These are phyloP conservation scores for Coniochaeta sp. DNA, from an alignment of 2,329 filamentous ascomycete species.

Conservation along the genomic window DNA sequence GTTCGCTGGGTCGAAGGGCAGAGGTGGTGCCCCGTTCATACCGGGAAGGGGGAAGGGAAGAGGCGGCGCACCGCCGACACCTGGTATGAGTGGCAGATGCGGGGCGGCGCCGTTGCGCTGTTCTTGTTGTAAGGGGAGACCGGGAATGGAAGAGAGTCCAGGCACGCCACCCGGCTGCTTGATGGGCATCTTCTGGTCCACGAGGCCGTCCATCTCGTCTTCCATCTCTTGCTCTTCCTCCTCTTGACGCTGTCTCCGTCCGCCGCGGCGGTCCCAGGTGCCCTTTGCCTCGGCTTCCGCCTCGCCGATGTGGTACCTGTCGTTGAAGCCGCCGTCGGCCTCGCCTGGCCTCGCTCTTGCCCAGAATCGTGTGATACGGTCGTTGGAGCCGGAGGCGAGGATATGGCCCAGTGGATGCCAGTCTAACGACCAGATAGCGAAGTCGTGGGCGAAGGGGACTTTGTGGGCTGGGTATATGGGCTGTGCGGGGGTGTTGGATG, in stretches of 20 bases:
- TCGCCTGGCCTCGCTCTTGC: constrained; percentile 85
- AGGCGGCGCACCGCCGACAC: constrained; percentile 39
- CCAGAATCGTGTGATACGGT: constrained; percentile 96
- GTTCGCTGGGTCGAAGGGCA: constrained; percentile 49
- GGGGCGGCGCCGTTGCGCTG: constrained; percentile 18
- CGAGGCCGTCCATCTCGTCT: constrained; percentile 85
- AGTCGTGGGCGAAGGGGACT: constrained; percentile 82
- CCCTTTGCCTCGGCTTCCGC: constrained; percentile 88
- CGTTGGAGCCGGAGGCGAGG: constrained; percentile 90
- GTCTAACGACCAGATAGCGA: constrained; percentile 94
- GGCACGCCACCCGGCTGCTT: constrained; percentile 47
- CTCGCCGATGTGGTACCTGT: constrained; percentile 93
- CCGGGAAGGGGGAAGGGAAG: constrained; percentile 46
- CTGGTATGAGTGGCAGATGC: constrained; percentile 37
- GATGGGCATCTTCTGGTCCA: constrained; percentile 78
- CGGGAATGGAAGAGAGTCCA: constrained; percentile 53
- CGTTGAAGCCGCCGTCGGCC: constrained; percentile 73
- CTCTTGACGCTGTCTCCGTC: constrained; percentile 72
- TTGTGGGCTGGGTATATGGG: constrained; percentile 90
- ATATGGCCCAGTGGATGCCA: constrained; percentile 98
- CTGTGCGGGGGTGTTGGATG: constrained; percentile 71
- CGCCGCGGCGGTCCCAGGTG: constrained; percentile 81
- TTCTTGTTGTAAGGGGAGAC: constrained; percentile 38
- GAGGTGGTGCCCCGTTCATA: constrained; percentile 37
- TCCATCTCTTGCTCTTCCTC: constrained; percentile 92